Base-by-base conservation (phyloP, 306 rosid genomes). In the Herpetospermum pedunculosum region DNA sequence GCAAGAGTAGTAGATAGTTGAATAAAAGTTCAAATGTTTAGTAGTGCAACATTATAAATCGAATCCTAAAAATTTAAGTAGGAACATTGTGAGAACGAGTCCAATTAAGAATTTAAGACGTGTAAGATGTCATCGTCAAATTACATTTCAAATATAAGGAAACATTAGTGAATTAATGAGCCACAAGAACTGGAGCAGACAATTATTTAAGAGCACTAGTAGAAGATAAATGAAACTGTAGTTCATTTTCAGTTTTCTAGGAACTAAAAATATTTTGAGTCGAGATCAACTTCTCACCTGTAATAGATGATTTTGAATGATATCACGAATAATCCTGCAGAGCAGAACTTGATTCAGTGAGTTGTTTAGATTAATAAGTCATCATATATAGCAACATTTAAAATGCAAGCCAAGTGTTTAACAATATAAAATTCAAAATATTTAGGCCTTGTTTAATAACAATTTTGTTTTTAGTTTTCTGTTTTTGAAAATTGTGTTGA, bases 311-410 rank as follows among this genome's bases (percentile, higher is more conserved):
- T 94, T 94, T 80, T 94, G 99, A 84, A 94, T 89, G 50, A 94
- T 94, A 84, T 94, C 99, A 5, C 99, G 96, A 75, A 94, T 94
- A 58, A 94, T 94, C 77, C 99, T 94, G 91, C 75, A 75, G 75
- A 78, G 57, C 63, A 79, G 72, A 9, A 62, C 58, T 21, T 8
- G 29, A 32, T 1, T 35, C 8, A 44, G n/a, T 68, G 41, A 30
- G 9, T 60, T 14, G 26, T 59, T 35, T 46, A 29, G 43, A 70
- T 28, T 28, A 8, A 63, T 8, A n/a, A n/a, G n/a, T n/a, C n/a
- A n/a, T n/a, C n/a, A n/a, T n/a, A n/a, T n/a, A n/a, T n/a, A n/a
- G n/a, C n/a, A n/a, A n/a, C n/a, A n/a, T n/a, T n/a, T n/a, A n/a
- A n/a, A n/a, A n/a, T n/a, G n/a, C n/a, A n/a, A n/a, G n/a, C n/a